Percentiles rank a stretch among this genome's conserved stretches.
Conservation (phyloP, 2,329 filamentous ascomycete species). For the Hymenoscyphus occultus region DNA sequence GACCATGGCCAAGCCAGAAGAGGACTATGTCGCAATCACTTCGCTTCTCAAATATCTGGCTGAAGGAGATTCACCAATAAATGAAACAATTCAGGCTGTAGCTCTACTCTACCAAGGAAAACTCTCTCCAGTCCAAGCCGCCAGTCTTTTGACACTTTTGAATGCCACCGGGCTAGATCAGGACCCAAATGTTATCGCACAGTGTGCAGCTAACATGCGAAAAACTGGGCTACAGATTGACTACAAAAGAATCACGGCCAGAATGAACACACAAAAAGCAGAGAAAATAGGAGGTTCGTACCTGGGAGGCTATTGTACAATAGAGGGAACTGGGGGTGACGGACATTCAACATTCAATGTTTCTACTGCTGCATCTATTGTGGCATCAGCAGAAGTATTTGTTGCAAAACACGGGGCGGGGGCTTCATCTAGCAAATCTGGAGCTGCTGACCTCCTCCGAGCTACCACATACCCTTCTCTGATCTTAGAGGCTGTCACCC, state of each 20-base stretch:
- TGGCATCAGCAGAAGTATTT: conserved; percentile 80
- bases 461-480: conserved; percentile 70
- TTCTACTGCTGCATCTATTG: conserved; percentile 88
- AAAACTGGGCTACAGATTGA: conserved; percentile 73
- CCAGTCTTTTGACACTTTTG: conserved; percentile 82
- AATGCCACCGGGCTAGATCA: conserved; percentile 88
- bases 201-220: conserved; percentile 82
- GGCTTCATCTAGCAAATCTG: conserved; percentile 91
- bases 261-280: conserved; percentile 56
- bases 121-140: conserved; percentile 83
- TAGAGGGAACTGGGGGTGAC: conserved; percentile 96
- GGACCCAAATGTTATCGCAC: conserved; percentile 78
- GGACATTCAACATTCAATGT: conserved; percentile 98
- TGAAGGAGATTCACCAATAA: conserved; percentile 58
- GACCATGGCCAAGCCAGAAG: background rate
- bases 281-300: conserved; percentile 69
- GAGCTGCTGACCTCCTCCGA: conserved; percentile 86
- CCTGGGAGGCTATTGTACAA: conserved; percentile 82
- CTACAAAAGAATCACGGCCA: conserved; percentile 51
- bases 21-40: background rate
- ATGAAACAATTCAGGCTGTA: conserved; percentile 86
- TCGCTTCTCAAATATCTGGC: background rate
- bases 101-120: conserved; percentile 88
- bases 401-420: conserved; percentile 95
- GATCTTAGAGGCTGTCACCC: conserved; percentile 69